A percentile compares a stretch with the other conserved stretches of the same genome.
phyloP scores from a whole-genome alignment of 1,284 basidiomycete species.

The Ustilago lituana region DNA sequence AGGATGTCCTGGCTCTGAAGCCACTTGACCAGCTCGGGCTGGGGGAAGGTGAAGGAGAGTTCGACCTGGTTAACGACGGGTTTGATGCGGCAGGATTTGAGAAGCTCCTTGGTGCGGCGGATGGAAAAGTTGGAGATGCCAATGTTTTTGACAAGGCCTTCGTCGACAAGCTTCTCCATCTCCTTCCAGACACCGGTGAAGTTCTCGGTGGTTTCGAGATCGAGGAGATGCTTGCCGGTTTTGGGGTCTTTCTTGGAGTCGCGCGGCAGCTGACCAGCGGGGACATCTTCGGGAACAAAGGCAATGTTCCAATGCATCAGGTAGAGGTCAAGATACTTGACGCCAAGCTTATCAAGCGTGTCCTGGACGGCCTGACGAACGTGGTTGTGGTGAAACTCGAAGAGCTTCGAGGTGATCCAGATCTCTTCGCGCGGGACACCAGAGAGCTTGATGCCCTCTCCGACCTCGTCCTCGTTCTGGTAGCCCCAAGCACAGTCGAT shows the following conservation, averaged over 20 bases:
- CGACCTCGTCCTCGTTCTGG: constrained; percentile 85
- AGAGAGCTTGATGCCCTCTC: constrained; percentile 78
- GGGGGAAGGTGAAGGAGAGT: constrained; percentile 71
- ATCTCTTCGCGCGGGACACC: constrained; percentile 80
- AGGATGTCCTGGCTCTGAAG: constrained; percentile 68
- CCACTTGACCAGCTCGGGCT: constrained; percentile 78
- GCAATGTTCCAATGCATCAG: constrained; percentile 78
- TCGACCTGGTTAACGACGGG: constrained; percentile 63
- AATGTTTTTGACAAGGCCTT: constrained; percentile 68
- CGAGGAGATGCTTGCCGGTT: constrained; percentile 73
- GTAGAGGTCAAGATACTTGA: constrained; percentile 82
- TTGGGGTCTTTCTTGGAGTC: constrained; percentile 60
- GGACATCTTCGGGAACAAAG: constrained; percentile 53
- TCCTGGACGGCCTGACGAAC: constrained; percentile 74
- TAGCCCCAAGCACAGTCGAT: constrained; percentile 58
- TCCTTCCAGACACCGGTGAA: constrained; percentile 49
- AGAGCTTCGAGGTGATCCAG: constrained; percentile 85
- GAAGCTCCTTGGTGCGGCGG: constrained; percentile 56
- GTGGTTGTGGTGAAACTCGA: constrained; percentile 73
- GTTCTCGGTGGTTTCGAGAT: constrained; percentile 72
- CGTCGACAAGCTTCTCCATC: constrained; percentile 59
- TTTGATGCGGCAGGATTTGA: constrained; percentile 52
- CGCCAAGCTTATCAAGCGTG: constrained; percentile 78
- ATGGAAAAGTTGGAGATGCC: constrained; percentile 72
- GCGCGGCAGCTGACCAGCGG: constrained; percentile 52